Evolutionary conservation across 2,329 filamentous ascomycete species (phyloP).

Genomic region (Claviceps lovelessii): DNA sequence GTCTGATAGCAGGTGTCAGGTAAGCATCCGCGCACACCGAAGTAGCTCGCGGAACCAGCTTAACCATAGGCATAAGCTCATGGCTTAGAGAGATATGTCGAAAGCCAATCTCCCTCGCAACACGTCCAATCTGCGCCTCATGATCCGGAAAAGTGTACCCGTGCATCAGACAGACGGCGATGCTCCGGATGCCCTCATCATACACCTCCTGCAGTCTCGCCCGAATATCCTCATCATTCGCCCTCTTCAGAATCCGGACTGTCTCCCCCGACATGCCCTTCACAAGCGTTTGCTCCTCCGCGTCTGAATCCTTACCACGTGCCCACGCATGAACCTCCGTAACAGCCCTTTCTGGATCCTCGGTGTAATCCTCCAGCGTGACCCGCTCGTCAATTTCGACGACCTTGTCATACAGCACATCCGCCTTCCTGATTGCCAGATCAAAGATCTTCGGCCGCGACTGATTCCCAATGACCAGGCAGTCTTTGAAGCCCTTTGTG

Average conservation of each 20-base stretch:
- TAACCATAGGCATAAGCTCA: slow-evolving; percentile 27
- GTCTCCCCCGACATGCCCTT: slow-evolving; percentile 54
- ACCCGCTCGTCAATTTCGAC: slow-evolving; percentile 64
- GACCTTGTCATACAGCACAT: slow-evolving; percentile 54
- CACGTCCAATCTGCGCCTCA: slow-evolving; percentile 20
- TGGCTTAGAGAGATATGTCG: slow-evolving; percentile 25
- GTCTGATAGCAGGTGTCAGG: slow-evolving; percentile 24
- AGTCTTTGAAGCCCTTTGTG: slow-evolving; percentile 59
- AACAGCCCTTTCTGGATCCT: slow-evolving; percentile 39
- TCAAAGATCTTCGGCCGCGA: slow-evolving; percentile 60
- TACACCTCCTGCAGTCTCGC: slow-evolving; percentile 45
- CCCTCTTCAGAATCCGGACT: slow-evolving; percentile 48
- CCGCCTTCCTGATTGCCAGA: slow-evolving; percentile 51
- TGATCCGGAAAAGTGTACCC: slow-evolving; percentile 52
- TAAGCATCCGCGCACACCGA: slow-evolving; percentile 30
- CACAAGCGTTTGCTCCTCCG: slow-evolving; percentile 43
- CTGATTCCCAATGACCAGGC: slow-evolving; percentile 59
- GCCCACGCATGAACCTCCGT: slow-evolving; percentile 35
- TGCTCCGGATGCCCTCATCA: slow-evolving; percentile 38
- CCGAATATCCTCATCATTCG: slow-evolving; percentile 39
- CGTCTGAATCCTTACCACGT: slow-evolving; percentile 26
- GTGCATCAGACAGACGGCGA: slow-evolving; percentile 55
- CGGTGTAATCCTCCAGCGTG: slow-evolving; percentile 58
- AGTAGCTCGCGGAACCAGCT: slow-evolving; percentile 28
- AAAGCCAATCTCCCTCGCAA: slow-evolving; percentile 28